Conservation (phyloP, 2,329 filamentous ascomycete species). For the Xylariaceae sp. region DNA sequence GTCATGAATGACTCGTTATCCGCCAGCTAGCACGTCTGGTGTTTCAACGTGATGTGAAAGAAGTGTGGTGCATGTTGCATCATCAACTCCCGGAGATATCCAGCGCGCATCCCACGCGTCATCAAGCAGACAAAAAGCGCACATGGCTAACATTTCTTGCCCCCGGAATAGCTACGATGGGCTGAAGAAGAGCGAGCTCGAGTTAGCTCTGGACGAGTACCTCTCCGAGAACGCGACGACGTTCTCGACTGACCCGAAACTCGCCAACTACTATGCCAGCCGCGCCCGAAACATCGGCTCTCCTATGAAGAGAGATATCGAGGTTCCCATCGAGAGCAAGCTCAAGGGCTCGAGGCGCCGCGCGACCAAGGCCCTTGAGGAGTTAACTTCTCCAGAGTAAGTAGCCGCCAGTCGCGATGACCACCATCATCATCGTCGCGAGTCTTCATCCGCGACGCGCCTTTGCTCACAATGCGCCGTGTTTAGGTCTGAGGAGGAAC, state of each 20-base stretch:
- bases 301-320: constrained; percentile 40
- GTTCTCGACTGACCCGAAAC: constrained; percentile 60
- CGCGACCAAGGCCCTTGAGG: constrained; percentile 47
- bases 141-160: constrained; percentile 22
- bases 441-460: too few relatives aligned
- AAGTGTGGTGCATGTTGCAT: not conserved
- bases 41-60: not conserved
- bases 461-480: constrained; percentile 57
- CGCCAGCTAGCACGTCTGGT: not conserved
- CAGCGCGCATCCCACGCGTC: constrained; percentile 22
- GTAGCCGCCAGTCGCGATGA: constrained; percentile 50
- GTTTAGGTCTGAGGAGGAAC: constrained; percentile 36
- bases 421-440: too few relatives aligned
- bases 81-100: constrained; percentile 9
- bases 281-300: constrained; percentile 59
- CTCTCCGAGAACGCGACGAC: constrained; percentile 66
- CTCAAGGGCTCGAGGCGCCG: constrained; percentile 29
- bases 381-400: constrained; percentile 70
- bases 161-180: constrained; percentile 57
- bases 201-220: constrained; percentile 69
- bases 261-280: constrained; percentile 74
- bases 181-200: constrained; percentile 77
- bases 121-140: constrained; percentile 17
- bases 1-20: not conserved
- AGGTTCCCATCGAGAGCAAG: constrained; percentile 24